A percentile compares a stretch with the other conserved stretches of the same genome.
Evolutionary conservation across 2,329 filamentous ascomycete species (phyloP).

Genomic region (Pseudofabraea citricarpa): DNA sequence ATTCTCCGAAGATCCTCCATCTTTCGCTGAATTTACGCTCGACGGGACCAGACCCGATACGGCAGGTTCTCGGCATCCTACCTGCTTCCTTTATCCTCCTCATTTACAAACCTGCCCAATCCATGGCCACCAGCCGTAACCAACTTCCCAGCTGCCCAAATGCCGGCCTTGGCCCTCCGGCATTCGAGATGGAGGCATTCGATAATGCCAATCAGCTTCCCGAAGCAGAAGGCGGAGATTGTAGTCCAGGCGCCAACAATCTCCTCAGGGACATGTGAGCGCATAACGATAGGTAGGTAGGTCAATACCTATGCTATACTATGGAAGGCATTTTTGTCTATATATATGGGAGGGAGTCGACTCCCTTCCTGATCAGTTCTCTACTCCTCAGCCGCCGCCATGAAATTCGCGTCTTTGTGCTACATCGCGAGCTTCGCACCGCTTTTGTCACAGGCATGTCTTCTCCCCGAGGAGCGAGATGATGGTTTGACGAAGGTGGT

Average conservation of each 20-base stretch:
- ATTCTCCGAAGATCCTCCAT: too few relatives aligned
- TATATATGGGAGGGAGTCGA: neutral
- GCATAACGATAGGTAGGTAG: neutral
- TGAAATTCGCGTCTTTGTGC: conserved; percentile 16
- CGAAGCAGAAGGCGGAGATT: neutral
- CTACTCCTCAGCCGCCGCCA: conserved; percentile 4
- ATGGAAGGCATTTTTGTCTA: too few relatives aligned
- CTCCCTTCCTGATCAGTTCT: neutral
- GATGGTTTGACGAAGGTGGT: conserved; percentile 13
- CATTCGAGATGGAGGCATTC: neutral
- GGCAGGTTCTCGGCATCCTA: too few relatives aligned
- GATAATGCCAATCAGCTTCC: conserved; percentile 2
- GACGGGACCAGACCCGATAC: too few relatives aligned
- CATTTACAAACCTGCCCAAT: conserved; percentile 4
- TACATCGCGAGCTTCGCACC: conserved; percentile 12
- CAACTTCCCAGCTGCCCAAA: conserved; percentile 3
- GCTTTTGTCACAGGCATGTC: conserved; percentile 24
- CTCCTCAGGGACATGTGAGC: neutral
- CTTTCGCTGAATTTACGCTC: too few relatives aligned
- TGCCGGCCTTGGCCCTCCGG: conserved; percentile 2
- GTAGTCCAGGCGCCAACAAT: neutral
- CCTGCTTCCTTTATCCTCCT: too few relatives aligned
- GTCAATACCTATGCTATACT: neutral
- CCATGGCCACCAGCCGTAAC: conserved; percentile 1
- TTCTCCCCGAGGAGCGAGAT: conserved; percentile 34